Conservation (phyloP, 2,329 filamentous ascomycete genomes). For the Sporothrix inflata region DNA sequence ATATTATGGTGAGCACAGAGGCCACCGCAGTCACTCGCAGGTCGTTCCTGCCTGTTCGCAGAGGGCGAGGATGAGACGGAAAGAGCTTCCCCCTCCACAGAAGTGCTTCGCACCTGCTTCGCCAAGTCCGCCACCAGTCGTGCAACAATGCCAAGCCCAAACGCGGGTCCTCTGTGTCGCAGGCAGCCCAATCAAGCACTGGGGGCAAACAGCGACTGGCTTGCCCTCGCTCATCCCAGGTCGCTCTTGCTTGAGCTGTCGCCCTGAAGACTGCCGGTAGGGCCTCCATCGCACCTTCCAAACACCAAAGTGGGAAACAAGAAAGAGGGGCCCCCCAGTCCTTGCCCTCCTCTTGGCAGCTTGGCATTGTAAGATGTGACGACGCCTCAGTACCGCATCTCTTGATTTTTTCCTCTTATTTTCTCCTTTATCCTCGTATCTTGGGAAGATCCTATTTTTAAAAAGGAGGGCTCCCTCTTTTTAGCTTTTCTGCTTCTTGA, state of each 20-base stretch:
- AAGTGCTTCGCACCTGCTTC: not conserved
- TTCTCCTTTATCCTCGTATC: not conserved
- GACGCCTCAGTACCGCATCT: slow-evolving; percentile 14
- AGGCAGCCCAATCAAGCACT: slow-evolving; percentile 21
- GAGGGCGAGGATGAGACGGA: not conserved
- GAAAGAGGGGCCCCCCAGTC: slow-evolving; percentile 32
- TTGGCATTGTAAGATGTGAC: slow-evolving; percentile 32
- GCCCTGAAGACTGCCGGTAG: not conserved
- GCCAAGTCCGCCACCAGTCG: slow-evolving; percentile 6
- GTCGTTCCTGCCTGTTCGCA: slow-evolving; percentile 8
- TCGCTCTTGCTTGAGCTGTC: not conserved
- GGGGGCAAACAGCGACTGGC: not conserved
- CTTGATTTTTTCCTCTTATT: not conserved
- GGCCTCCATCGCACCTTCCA: not conserved
- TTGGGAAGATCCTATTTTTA: slow-evolving; percentile 5
- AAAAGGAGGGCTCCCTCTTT: slow-evolving; percentile 15
- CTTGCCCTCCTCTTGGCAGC: slow-evolving; percentile 32
- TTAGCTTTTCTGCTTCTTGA: not conserved
- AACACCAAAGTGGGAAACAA: slow-evolving; percentile 31
- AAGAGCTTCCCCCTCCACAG: not conserved
- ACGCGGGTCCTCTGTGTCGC: slow-evolving; percentile 18
- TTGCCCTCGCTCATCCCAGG: slow-evolving; percentile 21
- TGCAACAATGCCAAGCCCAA: slow-evolving; percentile 31
- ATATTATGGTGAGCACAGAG: not conserved
- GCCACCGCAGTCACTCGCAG: not conserved